Evolutionary conservation across 306 rosid genomes (phyloP).

Genomic region (Aeschynomene evenia): DNA sequence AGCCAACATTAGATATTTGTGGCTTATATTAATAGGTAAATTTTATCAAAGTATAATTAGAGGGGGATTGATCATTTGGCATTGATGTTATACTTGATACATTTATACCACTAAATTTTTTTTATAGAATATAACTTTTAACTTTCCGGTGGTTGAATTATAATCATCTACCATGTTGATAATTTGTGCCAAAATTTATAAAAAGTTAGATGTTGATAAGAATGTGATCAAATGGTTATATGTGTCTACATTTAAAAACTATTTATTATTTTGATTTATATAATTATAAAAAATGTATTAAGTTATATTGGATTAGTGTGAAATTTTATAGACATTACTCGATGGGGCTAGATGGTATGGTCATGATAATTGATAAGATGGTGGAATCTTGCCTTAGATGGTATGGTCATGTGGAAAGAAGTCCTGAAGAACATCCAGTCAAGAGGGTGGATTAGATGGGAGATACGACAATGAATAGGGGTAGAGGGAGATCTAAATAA

Average conservation of each 20-base stretch:
- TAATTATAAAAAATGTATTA: too few relatives aligned
- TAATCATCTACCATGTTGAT: background rate
- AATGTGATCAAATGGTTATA: background rate
- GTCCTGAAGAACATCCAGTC: too few relatives aligned
- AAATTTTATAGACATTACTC: too few relatives aligned
- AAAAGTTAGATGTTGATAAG: too few relatives aligned
- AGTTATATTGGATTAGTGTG: background rate
- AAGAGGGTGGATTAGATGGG: too few relatives aligned
- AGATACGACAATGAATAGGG: too few relatives aligned
- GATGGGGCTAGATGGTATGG: too few relatives aligned
- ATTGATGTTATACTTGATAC: background rate
- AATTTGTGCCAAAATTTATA: background rate
- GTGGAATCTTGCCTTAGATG: too few relatives aligned
- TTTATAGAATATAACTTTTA: too few relatives aligned
- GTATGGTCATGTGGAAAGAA: too few relatives aligned
- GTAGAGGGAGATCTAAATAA: too few relatives aligned
- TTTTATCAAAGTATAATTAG: background rate
- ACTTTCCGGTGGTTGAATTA: background rate
- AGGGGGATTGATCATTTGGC: background rate
- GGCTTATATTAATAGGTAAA: background rate
- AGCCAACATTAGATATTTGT: conserved; percentile 11
- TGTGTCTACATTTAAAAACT: background rate
- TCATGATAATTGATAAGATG: too few relatives aligned
- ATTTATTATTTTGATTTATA: background rate
- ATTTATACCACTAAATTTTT: background rate